phyloP scores from a whole-genome alignment of 371 early-diverging fungal genomes.

The Syncephalastrum contaminatum region DNA sequence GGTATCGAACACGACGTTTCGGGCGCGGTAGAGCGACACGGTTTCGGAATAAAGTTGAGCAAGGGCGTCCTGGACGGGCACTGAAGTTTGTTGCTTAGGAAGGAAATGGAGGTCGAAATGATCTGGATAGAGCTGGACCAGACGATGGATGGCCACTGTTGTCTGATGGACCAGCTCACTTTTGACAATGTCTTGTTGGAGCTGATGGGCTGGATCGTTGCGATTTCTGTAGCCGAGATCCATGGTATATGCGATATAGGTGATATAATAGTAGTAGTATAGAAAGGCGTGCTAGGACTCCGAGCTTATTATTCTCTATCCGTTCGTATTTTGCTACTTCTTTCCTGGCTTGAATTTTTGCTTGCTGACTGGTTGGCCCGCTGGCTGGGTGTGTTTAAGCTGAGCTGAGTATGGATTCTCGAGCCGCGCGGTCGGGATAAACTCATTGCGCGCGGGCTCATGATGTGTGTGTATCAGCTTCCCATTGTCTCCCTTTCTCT shows the following conservation, averaged over 20 bases:
- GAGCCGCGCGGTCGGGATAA: no score
- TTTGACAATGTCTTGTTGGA: slow-evolving; percentile 35
- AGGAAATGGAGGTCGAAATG: slow-evolving; percentile 31
- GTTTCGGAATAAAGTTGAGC: slow-evolving; percentile 27
- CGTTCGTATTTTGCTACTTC: no score
- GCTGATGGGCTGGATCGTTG: slow-evolving; percentile 33
- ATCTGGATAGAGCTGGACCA: slow-evolving; percentile 20
- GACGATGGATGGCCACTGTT: slow-evolving; percentile 23
- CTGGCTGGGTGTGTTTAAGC: no score
- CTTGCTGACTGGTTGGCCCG: no score
- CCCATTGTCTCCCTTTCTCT: no score
- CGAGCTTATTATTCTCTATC: no score
- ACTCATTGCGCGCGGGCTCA: no score
- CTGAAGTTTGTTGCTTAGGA: slow-evolving; percentile 1
- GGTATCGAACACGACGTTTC: slow-evolving; percentile 29
- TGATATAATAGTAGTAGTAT: no score
- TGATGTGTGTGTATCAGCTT: no score
- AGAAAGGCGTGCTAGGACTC: no score
- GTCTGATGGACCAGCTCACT: slow-evolving; percentile 28
- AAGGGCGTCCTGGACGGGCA: slow-evolving; percentile 18
- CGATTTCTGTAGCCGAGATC: slow-evolving; percentile 23
- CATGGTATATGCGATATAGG: slow-evolving; percentile 4
- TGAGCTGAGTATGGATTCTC: no score
- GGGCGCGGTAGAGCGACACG: slow-evolving; percentile 15
- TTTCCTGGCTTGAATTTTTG: no score